Conservation (phyloP, 2,329 filamentous ascomycete species). For the Cryoendolithus antarcticus region DNA sequence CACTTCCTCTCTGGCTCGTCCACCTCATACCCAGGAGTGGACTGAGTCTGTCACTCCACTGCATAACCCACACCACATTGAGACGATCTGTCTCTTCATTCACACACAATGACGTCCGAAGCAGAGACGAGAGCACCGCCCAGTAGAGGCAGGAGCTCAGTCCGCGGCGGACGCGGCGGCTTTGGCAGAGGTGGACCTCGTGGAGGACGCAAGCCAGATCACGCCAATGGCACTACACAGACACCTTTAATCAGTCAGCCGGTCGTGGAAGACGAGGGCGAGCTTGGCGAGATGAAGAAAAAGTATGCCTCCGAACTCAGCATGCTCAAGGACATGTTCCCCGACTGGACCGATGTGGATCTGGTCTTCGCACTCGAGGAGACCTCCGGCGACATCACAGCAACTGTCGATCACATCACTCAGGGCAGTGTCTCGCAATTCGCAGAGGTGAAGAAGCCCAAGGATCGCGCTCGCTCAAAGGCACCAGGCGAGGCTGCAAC, state of each 20-base stretch:
- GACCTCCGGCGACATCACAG: constrained; percentile 61
- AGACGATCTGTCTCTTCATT: no score
- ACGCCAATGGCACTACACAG: constrained; percentile 47
- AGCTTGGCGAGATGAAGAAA: constrained; percentile 85
- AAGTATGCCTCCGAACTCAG: constrained; percentile 68
- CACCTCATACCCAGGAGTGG: no score
- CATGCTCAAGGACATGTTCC: constrained; percentile 83
- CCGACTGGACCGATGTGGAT: constrained; percentile 90
- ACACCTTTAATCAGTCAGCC: constrained; percentile 46
- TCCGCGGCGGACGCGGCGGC: constrained; percentile 69
- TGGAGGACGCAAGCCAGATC: constrained; percentile 24
- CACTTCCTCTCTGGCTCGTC: no score
- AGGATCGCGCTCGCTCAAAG: constrained; percentile 61
- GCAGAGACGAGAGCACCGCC: constrained; percentile 72
- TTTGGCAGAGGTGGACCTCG: constrained; percentile 42
- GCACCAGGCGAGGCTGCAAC: constrained; percentile 47
- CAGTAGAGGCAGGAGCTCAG: constrained; percentile 78
- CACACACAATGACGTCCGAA: constrained; percentile 75
- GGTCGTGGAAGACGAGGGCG: constrained; percentile 68
- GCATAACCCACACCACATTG: no score
- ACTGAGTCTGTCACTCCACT: no score
- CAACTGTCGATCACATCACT: constrained; percentile 65
- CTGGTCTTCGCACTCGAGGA: constrained; percentile 88
- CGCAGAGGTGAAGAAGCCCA: constrained; percentile 72
- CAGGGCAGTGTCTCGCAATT: constrained; percentile 74